Evolutionary conservation across 331 rosid species (phyloP), one percentile per base, ranked within the genome.

Genomic region (Saraca asoca): DNA sequence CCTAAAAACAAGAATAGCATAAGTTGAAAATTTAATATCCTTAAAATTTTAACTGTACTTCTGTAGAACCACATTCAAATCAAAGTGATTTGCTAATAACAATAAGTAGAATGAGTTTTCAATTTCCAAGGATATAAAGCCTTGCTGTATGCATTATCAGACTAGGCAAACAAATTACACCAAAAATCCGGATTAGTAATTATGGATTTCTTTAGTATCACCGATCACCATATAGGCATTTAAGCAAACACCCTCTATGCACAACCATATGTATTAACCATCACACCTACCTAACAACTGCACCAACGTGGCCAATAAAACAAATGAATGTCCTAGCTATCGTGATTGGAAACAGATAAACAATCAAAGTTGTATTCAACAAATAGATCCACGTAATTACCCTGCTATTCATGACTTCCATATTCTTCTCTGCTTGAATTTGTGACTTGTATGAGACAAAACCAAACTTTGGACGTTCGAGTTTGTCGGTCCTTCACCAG

Each of bases 381-480:
- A 9, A 42, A 49, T 13, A 43, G 53, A 38, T 52, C 39, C 43
- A 68, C 39, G 39, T 43, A 14, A 14, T 62, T 87, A 91, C 98
- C 91, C 85, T 74, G 75, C 91, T 95, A 77, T 89, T 74, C 91
- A 92, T 74, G 71, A 85, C 75, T 62, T 87, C 77, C 50, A 80
- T 5, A 66, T 96, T 96, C 64, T 85, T 91, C 60, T 73, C 69
- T 3, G 95, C 98, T 42, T 85, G 86, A 33, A 20, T 74, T 72
- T 78, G 80, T 7, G 91, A 72, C 20, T 85, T 18, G 57, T 58
- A 89, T 12, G 93, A 64, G 14, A 92, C 91, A 67, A 92, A 92
- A 15, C 91, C 98, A 44, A 85, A 89, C 96, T 83, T 89, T 91
- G 37, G 95, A 86, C 66, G 96, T 85, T 19, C n/a, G 50, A 24